A percentile compares a stretch with the other conserved stretches of the same genome.
Evolutionary conservation across 2,329 filamentous ascomycete species (phyloP).

Genomic region (Ceratocystis alfenasii): DNA sequence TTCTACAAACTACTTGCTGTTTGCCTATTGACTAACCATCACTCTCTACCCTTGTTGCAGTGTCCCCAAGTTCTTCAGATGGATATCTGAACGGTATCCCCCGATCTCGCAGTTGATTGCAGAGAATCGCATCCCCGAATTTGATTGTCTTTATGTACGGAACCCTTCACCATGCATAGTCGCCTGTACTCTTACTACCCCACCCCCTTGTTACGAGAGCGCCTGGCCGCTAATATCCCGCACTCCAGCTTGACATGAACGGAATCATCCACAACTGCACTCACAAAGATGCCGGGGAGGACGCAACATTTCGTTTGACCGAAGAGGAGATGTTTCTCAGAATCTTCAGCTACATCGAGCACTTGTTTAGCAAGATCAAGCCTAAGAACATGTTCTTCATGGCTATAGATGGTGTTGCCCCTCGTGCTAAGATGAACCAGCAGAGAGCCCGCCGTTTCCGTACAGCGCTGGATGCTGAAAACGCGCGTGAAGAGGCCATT

Average conservation of each 20-base stretch:
- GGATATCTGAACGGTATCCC: conserved; percentile 98
- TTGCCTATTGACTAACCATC: not conserved
- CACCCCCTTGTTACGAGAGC: not conserved
- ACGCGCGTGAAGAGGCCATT: conserved; percentile 83
- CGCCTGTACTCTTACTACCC: conserved; percentile 10
- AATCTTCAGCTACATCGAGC: conserved; percentile 99
- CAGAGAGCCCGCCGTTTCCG: conserved; percentile 90
- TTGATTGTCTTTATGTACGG: conserved; percentile 83
- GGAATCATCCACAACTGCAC: conserved; percentile 99
- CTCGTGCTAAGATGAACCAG: conserved; percentile 98
- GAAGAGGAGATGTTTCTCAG: conserved; percentile 99
- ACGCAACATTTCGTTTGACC: conserved; percentile 79
- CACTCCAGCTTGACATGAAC: conserved; percentile 75
- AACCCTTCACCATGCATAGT: conserved; percentile 21
- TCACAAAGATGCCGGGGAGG: conserved; percentile 80
- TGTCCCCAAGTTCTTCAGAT: conserved; percentile 89
- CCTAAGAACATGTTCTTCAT: conserved; percentile 98
- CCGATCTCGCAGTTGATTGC: conserved; percentile 96
- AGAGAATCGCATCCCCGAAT: conserved; percentile 97
- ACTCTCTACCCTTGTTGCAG: conserved; percentile 28
- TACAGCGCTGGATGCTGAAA: conserved; percentile 82
- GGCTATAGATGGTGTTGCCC: conserved; percentile 96
- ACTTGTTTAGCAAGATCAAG: conserved; percentile 97
- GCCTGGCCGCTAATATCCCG: conserved; percentile 20
- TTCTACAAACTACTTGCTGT: not conserved